Conservation (phyloP, 2,329 filamentous ascomycete species). For the Esteya vermicola region DNA sequence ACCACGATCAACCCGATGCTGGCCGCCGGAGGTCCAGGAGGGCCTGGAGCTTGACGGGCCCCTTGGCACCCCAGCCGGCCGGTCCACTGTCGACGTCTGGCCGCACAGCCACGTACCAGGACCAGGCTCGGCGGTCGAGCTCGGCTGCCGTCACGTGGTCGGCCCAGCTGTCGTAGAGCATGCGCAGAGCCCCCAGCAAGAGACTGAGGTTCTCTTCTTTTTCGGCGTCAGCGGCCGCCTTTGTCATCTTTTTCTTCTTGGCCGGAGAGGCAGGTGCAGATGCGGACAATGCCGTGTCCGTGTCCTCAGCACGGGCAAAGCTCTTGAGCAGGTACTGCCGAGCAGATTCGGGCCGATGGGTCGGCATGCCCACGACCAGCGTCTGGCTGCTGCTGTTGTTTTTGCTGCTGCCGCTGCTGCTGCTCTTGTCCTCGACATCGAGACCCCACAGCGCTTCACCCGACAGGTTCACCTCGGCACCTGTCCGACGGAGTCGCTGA, state of each 20-base stretch:
- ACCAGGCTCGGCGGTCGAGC: constrained; percentile 63
- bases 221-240: constrained; percentile 37
- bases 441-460: constrained; percentile 48
- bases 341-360: constrained; percentile 61
- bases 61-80: constrained; percentile 75
- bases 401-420: constrained; percentile 6
- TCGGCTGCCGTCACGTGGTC: constrained; percentile 47
- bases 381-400: constrained; percentile 15
- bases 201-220: constrained; percentile 56
- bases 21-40: constrained; percentile 46
- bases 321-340: constrained; percentile 41
- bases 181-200: constrained; percentile 55
- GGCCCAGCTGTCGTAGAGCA: constrained; percentile 63
- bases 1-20: too few species aligned
- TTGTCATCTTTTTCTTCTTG: constrained; percentile 34
- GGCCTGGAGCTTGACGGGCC: constrained; percentile 47
- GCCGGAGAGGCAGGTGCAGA: too few species aligned
- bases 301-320: constrained; percentile 33
- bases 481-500: constrained; percentile 30
- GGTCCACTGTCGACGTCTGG: constrained; percentile 63
- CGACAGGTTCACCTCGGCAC: constrained; percentile 23
- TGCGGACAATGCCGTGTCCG: neutral
- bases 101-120: constrained; percentile 65
- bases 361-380: constrained; percentile 43
- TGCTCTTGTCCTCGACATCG: constrained; percentile 29